These are phyloP conservation scores for Phyllosticta ampelicida DNA, from an alignment of 2,329 filamentous ascomycete species.

Conservation along the genomic window DNA sequence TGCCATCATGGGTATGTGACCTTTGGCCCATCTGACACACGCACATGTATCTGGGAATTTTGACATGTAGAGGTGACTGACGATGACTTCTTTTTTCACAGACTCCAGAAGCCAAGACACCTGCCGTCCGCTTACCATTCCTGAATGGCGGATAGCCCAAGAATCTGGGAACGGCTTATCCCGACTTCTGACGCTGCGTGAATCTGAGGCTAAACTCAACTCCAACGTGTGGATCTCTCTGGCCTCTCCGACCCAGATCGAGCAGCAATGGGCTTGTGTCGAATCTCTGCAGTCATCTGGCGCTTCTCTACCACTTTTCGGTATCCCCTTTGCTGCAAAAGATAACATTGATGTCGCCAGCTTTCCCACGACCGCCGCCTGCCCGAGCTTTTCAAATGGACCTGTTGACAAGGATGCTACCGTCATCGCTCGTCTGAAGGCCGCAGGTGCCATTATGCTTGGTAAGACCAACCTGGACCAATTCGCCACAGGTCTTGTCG, in stretches of 20 bases:
- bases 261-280: slow-evolving; percentile 24
- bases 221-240: slow-evolving; percentile 18
- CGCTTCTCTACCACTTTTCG: slow-evolving; percentile 34
- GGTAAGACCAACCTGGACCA: slow-evolving; percentile 50
- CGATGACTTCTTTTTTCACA: too few relatives aligned
- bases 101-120: too few relatives aligned
- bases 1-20: too few relatives aligned
- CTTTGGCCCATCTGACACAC: too few relatives aligned
- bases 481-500: slow-evolving; percentile 46
- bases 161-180: too few relatives aligned
- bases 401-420: slow-evolving; percentile 34
- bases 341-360: slow-evolving; percentile 42
- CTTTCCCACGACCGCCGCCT: slow-evolving; percentile 37
- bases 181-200: too few relatives aligned
- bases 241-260: slow-evolving; percentile 28
- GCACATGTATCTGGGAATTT: too few relatives aligned
- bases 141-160: too few relatives aligned
- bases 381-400: slow-evolving; percentile 32
- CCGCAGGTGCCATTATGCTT: slow-evolving; percentile 43
- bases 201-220: too few relatives aligned
- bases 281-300: slow-evolving; percentile 15
- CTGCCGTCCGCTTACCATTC: too few relatives aligned
- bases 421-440: slow-evolving; percentile 35
- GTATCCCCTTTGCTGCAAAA: slow-evolving; percentile 43
- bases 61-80: too few relatives aligned